Conservation (phyloP, 1,284 basidiomycete genomes). For the Ustilago shanxiensis region DNA sequence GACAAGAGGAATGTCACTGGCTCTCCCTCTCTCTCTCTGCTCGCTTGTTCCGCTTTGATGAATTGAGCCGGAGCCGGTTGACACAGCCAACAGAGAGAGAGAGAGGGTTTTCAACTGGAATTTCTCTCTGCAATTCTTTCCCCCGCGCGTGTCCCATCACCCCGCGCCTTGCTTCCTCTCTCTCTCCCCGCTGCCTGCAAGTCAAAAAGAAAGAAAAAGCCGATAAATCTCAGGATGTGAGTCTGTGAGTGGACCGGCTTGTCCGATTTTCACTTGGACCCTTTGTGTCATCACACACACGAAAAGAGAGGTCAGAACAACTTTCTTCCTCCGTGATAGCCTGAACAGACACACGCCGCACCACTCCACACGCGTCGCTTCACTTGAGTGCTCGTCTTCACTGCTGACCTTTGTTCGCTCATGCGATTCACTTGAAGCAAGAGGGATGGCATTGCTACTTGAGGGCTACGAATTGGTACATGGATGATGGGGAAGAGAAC, state of each 20-base stretch:
- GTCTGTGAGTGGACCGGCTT: constrained; percentile 16
- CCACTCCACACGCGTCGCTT: constrained; percentile 20
- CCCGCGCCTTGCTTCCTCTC: constrained; percentile 9
- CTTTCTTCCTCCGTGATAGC: constrained; percentile 10
- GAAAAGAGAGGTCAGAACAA: too few species aligned
- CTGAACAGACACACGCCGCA: neutral
- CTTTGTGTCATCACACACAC: constrained; percentile 3
- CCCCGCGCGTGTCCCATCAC: constrained; percentile 14
- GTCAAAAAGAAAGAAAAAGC: neutral
- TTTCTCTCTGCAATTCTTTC: neutral
- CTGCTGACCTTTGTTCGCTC: too few species aligned
- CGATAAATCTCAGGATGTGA: neutral
- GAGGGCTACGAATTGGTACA: too few species aligned
- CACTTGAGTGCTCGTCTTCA: neutral
- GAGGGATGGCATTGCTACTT: too few species aligned
- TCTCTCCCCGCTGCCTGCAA: constrained; percentile 6
- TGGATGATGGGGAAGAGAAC: too few species aligned
- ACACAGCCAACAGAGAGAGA: neutral
- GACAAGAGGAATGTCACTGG: constrained; percentile 1
- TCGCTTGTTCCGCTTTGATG: constrained; percentile 4
- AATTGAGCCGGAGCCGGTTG: constrained; percentile 20
- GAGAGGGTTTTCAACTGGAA: constrained; percentile 2
- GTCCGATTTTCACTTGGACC: neutral
- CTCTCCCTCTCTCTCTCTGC: neutral
- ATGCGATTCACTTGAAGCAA: too few species aligned